phyloP scores from a whole-genome alignment of 1,139 yeast genomes.

The Suhomyces choctaworum region DNA sequence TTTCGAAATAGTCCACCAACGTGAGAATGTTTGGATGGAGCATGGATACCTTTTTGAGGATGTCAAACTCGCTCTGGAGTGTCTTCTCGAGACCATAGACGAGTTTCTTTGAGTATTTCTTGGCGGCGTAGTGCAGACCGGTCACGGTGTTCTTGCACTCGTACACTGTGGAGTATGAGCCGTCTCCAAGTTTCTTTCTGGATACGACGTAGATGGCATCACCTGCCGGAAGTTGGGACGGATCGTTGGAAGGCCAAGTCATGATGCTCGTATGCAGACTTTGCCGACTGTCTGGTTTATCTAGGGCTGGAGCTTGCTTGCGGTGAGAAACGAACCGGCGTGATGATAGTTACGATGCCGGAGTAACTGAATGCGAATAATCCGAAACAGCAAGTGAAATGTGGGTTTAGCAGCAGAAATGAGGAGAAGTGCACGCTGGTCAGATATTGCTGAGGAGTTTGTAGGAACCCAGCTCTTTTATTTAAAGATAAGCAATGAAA shows the following conservation, averaged over 20 bases:
- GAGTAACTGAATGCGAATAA: too few species aligned
- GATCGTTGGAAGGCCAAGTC: slow-evolving; percentile 22
- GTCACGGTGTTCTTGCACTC: slow-evolving; percentile 38
- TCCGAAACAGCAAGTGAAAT: too few species aligned
- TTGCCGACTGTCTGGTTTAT: too few species aligned
- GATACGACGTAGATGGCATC: slow-evolving; percentile 33
- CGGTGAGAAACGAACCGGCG: too few species aligned
- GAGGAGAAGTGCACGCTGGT: too few species aligned
- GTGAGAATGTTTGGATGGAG: slow-evolving; percentile 55
- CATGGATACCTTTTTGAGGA: slow-evolving; percentile 48
- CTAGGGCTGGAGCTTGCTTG: too few species aligned
- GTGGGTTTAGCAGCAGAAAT: too few species aligned
- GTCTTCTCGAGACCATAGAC: slow-evolving; percentile 36
- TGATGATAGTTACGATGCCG: too few species aligned
- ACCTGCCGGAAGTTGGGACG: slow-evolving; percentile 13
- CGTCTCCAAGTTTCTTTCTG: slow-evolving; percentile 36
- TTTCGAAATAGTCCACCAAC: slow-evolving; percentile 69
- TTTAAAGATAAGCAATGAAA: too few species aligned
- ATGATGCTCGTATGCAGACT: too few species aligned
- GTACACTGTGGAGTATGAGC: slow-evolving; percentile 40
- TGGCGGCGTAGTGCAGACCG: slow-evolving; percentile 41
- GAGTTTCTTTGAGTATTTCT: slow-evolving; percentile 34
- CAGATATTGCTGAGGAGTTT: too few species aligned
- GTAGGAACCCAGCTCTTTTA: too few species aligned
- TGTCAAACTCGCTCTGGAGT: slow-evolving; percentile 57